Percentiles rank a stretch among this genome's conserved stretches.
Evolutionary conservation across 208 protist species (phyloP).

Genomic region (Wallacemonas collosoma): DNA sequence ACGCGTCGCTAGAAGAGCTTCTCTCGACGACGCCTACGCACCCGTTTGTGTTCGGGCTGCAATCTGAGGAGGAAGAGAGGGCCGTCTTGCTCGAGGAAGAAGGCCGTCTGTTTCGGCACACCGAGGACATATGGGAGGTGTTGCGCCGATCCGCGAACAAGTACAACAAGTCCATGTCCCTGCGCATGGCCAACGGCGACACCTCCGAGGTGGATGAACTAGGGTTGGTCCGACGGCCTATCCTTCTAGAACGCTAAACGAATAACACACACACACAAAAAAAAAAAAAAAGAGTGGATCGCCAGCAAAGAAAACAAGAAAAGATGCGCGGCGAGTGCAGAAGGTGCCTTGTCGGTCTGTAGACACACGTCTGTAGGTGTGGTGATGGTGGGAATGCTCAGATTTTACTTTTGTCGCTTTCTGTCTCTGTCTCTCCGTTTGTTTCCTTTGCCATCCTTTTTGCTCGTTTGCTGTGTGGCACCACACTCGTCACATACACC

Average conservation of each 20-base stretch:
- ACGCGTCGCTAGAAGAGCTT: background rate
- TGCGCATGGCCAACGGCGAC: constrained; percentile 22
- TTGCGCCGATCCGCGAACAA: constrained; percentile 42
- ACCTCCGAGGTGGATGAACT: constrained; percentile 17
- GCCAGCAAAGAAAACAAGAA: too few relatives aligned
- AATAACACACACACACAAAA: constrained; percentile 3
- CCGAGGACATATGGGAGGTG: constrained; percentile 46
- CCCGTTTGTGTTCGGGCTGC: constrained; percentile 37
- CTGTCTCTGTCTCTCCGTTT: too few relatives aligned
- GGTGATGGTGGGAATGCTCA: too few relatives aligned
- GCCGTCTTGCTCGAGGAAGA: constrained; percentile 34
- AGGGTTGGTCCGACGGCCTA: constrained; percentile 5
- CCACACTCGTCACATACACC: too few relatives aligned
- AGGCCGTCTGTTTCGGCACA: constrained; percentile 30
- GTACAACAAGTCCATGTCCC: constrained; percentile 31
- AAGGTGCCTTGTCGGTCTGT: too few relatives aligned
- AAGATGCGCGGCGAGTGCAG: too few relatives aligned
- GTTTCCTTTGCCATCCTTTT: too few relatives aligned
- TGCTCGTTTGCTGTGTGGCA: too few relatives aligned
- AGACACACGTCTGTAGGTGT: too few relatives aligned
- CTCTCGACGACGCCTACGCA: background rate
- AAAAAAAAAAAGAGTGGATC: constrained; percentile 7
- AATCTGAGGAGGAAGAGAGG: constrained; percentile 38
- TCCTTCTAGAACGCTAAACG: constrained; percentile 15
- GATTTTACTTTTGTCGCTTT: too few relatives aligned